Conservation (phyloP, 805 yeast species). For the Wickerhamiella sergipiensis region DNA sequence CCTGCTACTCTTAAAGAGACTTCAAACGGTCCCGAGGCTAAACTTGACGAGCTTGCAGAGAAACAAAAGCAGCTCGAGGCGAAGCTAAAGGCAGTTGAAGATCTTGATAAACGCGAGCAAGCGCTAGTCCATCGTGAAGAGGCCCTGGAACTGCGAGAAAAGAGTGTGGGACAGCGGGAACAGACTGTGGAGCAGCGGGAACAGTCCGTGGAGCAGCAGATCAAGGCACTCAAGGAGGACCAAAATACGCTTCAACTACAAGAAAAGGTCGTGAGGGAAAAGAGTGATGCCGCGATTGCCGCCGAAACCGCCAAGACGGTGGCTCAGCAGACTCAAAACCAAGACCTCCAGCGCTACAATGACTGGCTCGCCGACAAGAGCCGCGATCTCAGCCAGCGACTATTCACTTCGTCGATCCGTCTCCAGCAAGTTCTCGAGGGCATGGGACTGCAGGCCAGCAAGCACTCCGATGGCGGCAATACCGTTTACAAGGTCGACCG, state of each 20-base stretch:
- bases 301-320: neutral
- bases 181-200: constrained; percentile 7
- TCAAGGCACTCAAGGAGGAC: constrained; percentile 4
- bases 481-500: constrained; percentile 32
- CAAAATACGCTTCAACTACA: constrained; percentile 4
- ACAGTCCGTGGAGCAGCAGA: constrained; percentile 2
- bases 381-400: constrained; percentile 31
- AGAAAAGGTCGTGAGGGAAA: neutral
- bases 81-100: neutral
- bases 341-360: constrained; percentile 4
- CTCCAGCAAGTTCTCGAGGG: constrained; percentile 52
- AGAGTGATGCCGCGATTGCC: neutral
- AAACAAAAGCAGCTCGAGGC: neutral
- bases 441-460: constrained; percentile 58
- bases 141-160: neutral
- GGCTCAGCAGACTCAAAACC: constrained; percentile 1
- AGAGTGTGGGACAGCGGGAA: neutral
- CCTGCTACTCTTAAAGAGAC: neutral
- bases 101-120: neutral
- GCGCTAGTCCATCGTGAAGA: neutral
- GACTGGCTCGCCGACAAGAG: constrained; percentile 25
- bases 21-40: neutral
- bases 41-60: neutral
- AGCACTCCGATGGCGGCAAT: constrained; percentile 29
- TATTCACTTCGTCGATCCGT: constrained; percentile 23